phyloP scores from a whole-genome alignment of 169 alveolate species.

The Plasmodium vinckei region DNA sequence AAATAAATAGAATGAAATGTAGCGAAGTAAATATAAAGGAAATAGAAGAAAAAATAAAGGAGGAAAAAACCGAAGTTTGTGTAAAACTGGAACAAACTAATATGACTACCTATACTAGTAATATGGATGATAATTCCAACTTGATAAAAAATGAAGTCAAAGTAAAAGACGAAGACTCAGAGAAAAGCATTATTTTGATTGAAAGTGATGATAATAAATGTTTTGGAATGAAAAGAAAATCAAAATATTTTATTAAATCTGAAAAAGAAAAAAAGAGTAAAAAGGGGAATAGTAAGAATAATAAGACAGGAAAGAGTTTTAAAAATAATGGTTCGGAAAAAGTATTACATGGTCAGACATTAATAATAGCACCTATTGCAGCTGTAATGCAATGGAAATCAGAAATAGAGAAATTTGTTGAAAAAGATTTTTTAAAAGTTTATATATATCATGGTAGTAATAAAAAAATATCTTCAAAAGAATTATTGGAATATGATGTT shows the following conservation, averaged over 20 bases:
- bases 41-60: neutral
- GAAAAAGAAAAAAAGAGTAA: neutral
- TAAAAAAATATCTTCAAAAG: conserved; percentile 79
- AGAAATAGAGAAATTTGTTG: conserved; percentile 82
- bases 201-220: neutral
- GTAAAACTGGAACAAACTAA: neutral
- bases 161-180: conserved; percentile 13
- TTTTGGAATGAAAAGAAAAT: neutral
- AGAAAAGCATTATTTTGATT: neutral
- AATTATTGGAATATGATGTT: conserved; percentile 87
- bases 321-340: neutral
- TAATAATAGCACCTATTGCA: conserved; percentile 87
- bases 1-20: conserved; percentile 17
- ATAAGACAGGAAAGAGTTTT: neutral
- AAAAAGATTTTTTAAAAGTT: conserved; percentile 80
- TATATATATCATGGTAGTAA: conserved; percentile 84
- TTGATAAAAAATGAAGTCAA: neutral
- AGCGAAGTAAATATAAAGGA: conserved; percentile 15
- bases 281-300: neutral
- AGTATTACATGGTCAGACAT: conserved; percentile 77
- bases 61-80: neutral
- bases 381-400: conserved; percentile 89
- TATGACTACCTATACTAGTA: no score
- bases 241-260: neutral
- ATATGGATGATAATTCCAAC: no score